A percentile compares a stretch with the other conserved stretches of the same genome.
These are phyloP conservation scores for Friedmanniomyces endolithicus DNA, from an alignment of 495 filamentous ascomycete species.

Conservation along the genomic window DNA sequence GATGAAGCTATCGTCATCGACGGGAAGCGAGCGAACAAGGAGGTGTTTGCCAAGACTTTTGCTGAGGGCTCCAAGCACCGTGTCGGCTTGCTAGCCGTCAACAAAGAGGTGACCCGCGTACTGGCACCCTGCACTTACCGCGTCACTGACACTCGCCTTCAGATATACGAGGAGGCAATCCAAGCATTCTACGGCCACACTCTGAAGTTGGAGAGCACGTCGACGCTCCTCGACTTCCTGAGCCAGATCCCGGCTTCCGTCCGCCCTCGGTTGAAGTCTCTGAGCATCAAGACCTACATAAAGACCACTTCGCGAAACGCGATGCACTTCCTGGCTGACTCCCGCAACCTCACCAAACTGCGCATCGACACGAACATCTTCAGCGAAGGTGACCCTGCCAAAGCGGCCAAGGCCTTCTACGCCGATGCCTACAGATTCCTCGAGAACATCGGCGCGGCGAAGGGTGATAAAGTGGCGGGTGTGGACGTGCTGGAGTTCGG, in stretches of 20 bases:
- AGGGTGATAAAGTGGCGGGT: conserved; percentile 12
- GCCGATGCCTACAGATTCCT: conserved; percentile 15
- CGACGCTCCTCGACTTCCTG: conserved; percentile 15
- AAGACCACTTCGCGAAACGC: conserved; percentile 10
- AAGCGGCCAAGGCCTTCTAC: conserved; percentile 17
- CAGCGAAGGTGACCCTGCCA: conserved; percentile 3
- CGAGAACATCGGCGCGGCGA: conserved; percentile 3
- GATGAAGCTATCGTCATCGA: conserved; percentile 13
- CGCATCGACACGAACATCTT: conserved; percentile 9
- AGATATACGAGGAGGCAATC: conserved; percentile 14
- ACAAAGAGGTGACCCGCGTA: conserved; percentile 8
- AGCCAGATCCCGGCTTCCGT: neutral
- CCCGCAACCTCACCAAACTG: conserved; percentile 5
- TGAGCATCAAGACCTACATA: conserved; percentile 10
- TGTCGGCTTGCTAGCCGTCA: conserved; percentile 16
- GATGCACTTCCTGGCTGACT: conserved; percentile 7
- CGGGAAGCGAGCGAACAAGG: conserved; percentile 7
- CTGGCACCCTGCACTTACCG: neutral
- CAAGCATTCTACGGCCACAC: conserved; percentile 14
- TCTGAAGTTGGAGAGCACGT: conserved; percentile 9
- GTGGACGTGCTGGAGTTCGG: conserved; percentile 16
- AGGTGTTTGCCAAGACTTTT: conserved; percentile 13
- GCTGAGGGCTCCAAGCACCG: conserved; percentile 15
- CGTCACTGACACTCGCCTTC: neutral
- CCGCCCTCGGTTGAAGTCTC: neutral